Evolutionary conservation across 164 flowering plant genomes (phyloP), one percentile per base, ranked within the genome.

Genomic region (Aristolochia contorta): DNA sequence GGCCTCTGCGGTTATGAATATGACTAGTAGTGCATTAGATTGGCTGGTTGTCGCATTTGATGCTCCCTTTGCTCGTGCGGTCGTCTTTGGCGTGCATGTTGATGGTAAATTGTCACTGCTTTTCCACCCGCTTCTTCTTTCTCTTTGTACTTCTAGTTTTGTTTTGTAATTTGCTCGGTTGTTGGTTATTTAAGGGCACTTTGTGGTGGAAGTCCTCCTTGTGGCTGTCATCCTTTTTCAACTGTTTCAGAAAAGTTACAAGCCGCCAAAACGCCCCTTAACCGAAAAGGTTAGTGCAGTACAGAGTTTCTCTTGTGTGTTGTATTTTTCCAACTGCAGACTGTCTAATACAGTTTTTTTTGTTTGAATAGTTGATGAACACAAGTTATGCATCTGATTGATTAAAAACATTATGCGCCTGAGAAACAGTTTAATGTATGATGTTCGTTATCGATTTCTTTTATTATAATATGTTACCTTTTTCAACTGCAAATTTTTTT

Each of bases 171-270:
- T 47, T 37, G 65, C 56, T 61, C 54, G 56, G 43, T 10, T 66
- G 47, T 49, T 49, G 19, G 22, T 18, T 49, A 32, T 45, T 79
- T 69, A 59, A 93, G 99, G 99, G 47, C 99, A 93, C 78, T 72
- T 85, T 13, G 81, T 90, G 67, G 80, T 88, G 60, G 99, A 93
- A 61, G 88, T 72, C 72, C 73, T 90, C 68, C 92, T 93, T 55
- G 57, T 84, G 59, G 85, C 81, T 54, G 97, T 78, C 55, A 86
- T 93, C 55, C 21, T 90, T 50, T 82, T 80, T 73, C 74, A 85
- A 27, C 84, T 93, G 48, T 71, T 89, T 19, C 95, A 82, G 66
- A 93, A 93, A 66, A 88, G 97, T 84, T 93, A 93, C 78, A 90
- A 84, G 75, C 97, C 96, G 45, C 97, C 99, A 43, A 88, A 86